These are phyloP conservation scores for Leptographium radiaticola DNA, from an alignment of 2,329 filamentous ascomycete species.

Conservation along the genomic window DNA sequence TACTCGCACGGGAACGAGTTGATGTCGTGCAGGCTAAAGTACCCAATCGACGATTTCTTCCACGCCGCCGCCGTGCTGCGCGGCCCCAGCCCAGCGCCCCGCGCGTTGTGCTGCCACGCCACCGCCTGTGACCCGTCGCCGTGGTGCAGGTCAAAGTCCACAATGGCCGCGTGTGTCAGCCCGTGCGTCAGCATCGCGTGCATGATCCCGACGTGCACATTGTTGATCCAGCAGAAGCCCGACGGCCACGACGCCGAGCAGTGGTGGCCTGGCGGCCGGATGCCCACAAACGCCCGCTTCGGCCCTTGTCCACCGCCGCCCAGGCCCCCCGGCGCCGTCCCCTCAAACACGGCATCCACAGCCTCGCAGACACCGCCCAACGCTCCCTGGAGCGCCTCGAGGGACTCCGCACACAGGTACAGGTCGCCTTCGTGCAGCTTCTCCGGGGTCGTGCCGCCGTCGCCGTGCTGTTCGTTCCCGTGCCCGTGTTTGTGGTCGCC, in stretches of 20 bases:
- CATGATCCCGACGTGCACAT: slow-evolving; percentile 92
- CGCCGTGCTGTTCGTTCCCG: background rate
- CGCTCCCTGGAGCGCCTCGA: slow-evolving; percentile 79
- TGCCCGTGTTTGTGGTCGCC: background rate
- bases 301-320: background rate
- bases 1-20: slow-evolving; percentile 95
- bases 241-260: slow-evolving; percentile 83
- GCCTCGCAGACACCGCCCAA: slow-evolving; percentile 89
- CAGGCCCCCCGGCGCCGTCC: slow-evolving; percentile 13
- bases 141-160: slow-evolving; percentile 86
- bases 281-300: slow-evolving; percentile 75
- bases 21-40: slow-evolving; percentile 95
- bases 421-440: slow-evolving; percentile 79
- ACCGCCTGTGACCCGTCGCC: slow-evolving; percentile 94
- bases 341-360: slow-evolving; percentile 66
- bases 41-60: slow-evolving; percentile 82
- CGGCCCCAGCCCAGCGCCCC: slow-evolving; percentile 36
- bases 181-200: slow-evolving; percentile 75
- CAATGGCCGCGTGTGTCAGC: slow-evolving; percentile 83
- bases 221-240: slow-evolving; percentile 98
- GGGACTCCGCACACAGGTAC: slow-evolving; percentile 77
- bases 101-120: slow-evolving; percentile 77
- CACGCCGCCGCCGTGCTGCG: slow-evolving; percentile 44
- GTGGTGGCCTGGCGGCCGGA: slow-evolving; percentile 89
- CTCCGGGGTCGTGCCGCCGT: slow-evolving; percentile 21